Evolutionary conservation across 169 alveolate genomes (phyloP).

Genomic region (Besnoitia besnoiti): DNA sequence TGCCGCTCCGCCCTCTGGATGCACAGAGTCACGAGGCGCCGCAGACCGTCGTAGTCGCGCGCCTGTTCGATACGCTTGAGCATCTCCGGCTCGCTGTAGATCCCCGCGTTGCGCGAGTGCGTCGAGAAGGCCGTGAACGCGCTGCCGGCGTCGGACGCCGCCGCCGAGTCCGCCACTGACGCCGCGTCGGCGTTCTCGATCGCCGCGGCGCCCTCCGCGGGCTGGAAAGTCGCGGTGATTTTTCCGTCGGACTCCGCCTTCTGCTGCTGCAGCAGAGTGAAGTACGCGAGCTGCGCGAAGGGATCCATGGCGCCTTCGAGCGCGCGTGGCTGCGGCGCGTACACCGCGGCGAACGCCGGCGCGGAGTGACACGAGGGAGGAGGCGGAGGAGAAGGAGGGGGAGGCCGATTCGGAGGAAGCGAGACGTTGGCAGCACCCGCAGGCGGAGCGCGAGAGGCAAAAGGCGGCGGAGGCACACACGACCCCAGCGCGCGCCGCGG

Average conservation of each 20-base stretch:
- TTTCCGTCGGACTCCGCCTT: not conserved
- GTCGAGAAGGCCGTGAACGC: not conserved
- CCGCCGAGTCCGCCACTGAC: not conserved
- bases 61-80: not conserved
- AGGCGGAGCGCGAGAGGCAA: no score
- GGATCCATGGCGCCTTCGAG: not conserved
- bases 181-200: not conserved
- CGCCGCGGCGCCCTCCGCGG: not conserved
- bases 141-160: not conserved
- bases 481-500: no score
- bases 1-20: not conserved
- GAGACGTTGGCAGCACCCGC: no score
- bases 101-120: not conserved
- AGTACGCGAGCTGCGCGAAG: constrained; percentile 45
- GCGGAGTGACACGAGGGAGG: not conserved
- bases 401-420: not conserved
- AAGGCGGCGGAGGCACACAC: not conserved
- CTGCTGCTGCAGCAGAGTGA: constrained; percentile 46
- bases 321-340: not conserved
- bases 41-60: not conserved
- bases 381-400: not conserved
- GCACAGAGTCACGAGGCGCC: not conserved
- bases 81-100: constrained; percentile 3
- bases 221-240: not conserved
- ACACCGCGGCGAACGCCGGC: not conserved